A percentile compares a stretch with the other conserved stretches of the same genome.
phyloP scores from a whole-genome alignment of 225 moss, liverwort and hornwort species.

The Marchantia paleacea region DNA sequence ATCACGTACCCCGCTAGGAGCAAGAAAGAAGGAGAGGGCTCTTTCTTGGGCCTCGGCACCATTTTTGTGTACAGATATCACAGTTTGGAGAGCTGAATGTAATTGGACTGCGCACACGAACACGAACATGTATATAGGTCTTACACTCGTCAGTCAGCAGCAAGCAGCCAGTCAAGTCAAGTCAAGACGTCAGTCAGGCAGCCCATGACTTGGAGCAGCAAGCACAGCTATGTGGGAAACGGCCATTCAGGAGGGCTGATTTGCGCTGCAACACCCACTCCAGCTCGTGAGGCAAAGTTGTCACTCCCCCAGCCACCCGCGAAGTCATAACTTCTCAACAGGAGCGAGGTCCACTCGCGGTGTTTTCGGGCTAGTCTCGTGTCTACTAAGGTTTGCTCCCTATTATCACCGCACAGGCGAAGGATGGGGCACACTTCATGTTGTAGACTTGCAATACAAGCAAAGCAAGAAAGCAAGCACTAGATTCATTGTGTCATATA shows the following conservation, averaged over 20 bases:
- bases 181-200: not conserved
- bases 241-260: not conserved
- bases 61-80: slow-evolving; percentile 11
- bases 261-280: slow-evolving; percentile 2
- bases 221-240: slow-evolving; percentile 5
- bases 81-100: not conserved
- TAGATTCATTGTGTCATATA: slow-evolving; percentile 5
- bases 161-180: slow-evolving; percentile 8
- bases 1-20: not conserved
- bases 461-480: not conserved
- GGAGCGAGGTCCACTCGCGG: not conserved
- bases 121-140: not conserved
- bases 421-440: not conserved
- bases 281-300: slow-evolving; percentile 5
- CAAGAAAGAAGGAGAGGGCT: slow-evolving; percentile 10
- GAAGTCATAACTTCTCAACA: not conserved
- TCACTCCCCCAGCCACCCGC: not conserved
- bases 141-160: slow-evolving; percentile 9
- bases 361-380: not conserved
- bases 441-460: not conserved
- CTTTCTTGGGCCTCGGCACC: not conserved
- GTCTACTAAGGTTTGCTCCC: not conserved
- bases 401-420: not conserved
- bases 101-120: not conserved
- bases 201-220: slow-evolving; percentile 19